Base-by-base conservation (phyloP, 176 grass and related monocot genomes). In the Avena insularis region DNA sequence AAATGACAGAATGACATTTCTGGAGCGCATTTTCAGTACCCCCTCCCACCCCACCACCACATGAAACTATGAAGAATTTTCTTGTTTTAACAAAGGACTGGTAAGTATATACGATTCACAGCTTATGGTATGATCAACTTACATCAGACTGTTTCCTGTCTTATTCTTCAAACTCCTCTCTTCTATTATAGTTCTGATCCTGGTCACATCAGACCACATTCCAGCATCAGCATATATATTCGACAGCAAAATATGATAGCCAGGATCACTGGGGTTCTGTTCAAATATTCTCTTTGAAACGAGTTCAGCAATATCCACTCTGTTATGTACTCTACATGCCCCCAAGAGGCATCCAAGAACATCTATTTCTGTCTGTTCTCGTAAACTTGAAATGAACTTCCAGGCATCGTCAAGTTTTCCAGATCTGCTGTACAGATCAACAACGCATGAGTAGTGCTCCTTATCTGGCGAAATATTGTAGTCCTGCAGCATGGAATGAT, bases 231-330 rank as follows among this genome's bases (percentile, higher is more conserved):
- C 92, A 86, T 94, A 94, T 19, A 92, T 92, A 69, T 94, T 94
- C 60, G 92, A 92, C 21, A 94, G 27, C 33, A 94, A 85, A 90
- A 94, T 85, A 68, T 92, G 88, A 56, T 94, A 94, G n/a, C 92
- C 92, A 69, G 92, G 87, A 90, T 94, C 90, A 76, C 50, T 70
- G 61, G 87, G 66, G 12, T 83, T 90, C 75, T 79, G 85, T 63
- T 91, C 90, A 85, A 91, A 91, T 87, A 92, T 94, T 80, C 46
- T 79, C 62, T 75, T 49, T 10, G 87, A 70, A 38, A 88, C 87
- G 31, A 90, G 72, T 59, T 90, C 92, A 87, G 92, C 92, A 90
- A 94, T 87, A 60, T 94, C 90, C 79, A 87, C 75, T 88, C 92
- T 94, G 13, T 92, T 90, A 85, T 94, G 88, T 50, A 88, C 88